These are phyloP conservation scores for Ampelocalamus luodianensis DNA, from an alignment of 176 grass and related monocot genomes.

Conservation along the genomic window DNA sequence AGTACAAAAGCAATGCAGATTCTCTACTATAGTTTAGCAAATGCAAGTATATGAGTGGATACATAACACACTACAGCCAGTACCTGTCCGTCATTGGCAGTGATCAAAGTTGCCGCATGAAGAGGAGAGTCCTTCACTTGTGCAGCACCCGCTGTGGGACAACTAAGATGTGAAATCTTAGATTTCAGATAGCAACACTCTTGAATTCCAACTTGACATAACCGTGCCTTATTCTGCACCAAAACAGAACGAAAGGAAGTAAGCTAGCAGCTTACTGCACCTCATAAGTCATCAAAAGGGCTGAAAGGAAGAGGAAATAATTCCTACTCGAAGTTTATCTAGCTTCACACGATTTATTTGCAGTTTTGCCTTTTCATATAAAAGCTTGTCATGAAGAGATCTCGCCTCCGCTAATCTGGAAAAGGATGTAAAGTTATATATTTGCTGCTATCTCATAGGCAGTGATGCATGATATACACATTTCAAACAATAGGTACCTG, in stretches of 20 bases:
- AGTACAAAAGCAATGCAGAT: slow-evolving; percentile 16
- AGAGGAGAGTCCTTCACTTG: slow-evolving; percentile 42
- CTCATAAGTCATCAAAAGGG: slow-evolving; percentile 29
- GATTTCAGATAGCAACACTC: slow-evolving; percentile 77
- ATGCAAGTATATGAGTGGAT: slow-evolving; percentile 16
- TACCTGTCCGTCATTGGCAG: slow-evolving; percentile 55
- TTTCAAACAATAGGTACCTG: slow-evolving; percentile 52
- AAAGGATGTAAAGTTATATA: slow-evolving; percentile 21
- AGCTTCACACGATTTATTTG: slow-evolving; percentile 77
- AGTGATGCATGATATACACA: slow-evolving; percentile 18
- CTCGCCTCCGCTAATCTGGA: slow-evolving; percentile 66
- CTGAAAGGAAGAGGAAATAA: slow-evolving; percentile 28
- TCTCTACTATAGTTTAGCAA: slow-evolving; percentile 13
- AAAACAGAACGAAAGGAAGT: slow-evolving; percentile 34
- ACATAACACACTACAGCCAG: not conserved
- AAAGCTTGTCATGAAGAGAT: slow-evolving; percentile 71
- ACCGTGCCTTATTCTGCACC: slow-evolving; percentile 61
- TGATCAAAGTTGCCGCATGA: slow-evolving; percentile 27
- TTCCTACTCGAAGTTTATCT: slow-evolving; percentile 65
- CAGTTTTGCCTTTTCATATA: slow-evolving; percentile 69
- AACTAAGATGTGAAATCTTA: slow-evolving; percentile 56
- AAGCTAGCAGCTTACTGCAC: slow-evolving; percentile 38
- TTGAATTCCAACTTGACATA: slow-evolving; percentile 48
- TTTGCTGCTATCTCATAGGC: not conserved
- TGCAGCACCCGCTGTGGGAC: slow-evolving; percentile 30